phyloP scores from a whole-genome alignment of 1,284 basidiomycete genomes.

The Heterobasidion occidentale region DNA sequence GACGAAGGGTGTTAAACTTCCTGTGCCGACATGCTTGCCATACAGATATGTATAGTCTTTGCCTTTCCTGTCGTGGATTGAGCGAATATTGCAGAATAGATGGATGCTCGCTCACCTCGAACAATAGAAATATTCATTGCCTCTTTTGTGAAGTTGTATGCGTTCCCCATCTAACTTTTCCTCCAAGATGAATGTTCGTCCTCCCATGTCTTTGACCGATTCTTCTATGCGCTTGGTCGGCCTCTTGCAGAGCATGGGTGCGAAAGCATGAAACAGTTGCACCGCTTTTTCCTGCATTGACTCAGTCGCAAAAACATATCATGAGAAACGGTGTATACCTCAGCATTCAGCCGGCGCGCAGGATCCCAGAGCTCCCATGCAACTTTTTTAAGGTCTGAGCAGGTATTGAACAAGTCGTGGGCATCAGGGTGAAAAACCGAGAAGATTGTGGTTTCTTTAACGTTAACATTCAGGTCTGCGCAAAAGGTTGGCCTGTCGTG shows the following conservation, averaged over 20 bases:
- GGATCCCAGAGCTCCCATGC: conserved; percentile 76
- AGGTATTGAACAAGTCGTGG: conserved; percentile 86
- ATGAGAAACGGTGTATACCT: conserved; percentile 29
- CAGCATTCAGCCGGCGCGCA: conserved; percentile 49
- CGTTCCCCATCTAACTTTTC: conserved; percentile 95
- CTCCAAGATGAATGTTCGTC: conserved; percentile 75
- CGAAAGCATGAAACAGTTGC: conserved; percentile 76
- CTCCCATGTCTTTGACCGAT: conserved; percentile 77
- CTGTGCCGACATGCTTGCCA: conserved; percentile 71
- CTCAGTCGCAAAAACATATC: background rate
- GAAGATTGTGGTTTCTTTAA: conserved; percentile 86
- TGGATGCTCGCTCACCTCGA: conserved; percentile 52
- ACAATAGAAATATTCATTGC: conserved; percentile 85
- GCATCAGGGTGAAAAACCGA: conserved; percentile 87
- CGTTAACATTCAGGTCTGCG: conserved; percentile 69
- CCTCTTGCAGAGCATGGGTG: conserved; percentile 89
- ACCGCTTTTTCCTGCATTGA: conserved; percentile 66
- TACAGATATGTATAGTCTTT: conserved; percentile 94
- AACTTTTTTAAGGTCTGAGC: conserved; percentile 89
- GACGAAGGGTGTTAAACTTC: conserved; percentile 83
- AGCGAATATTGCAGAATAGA: background rate
- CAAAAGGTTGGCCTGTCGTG: background rate
- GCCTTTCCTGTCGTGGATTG: conserved; percentile 56
- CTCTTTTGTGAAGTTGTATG: conserved; percentile 88
- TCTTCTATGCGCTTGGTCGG: conserved; percentile 74